phyloP scores from a whole-genome alignment of 129 eudicot species.

The Tanacetum coccineum region DNA sequence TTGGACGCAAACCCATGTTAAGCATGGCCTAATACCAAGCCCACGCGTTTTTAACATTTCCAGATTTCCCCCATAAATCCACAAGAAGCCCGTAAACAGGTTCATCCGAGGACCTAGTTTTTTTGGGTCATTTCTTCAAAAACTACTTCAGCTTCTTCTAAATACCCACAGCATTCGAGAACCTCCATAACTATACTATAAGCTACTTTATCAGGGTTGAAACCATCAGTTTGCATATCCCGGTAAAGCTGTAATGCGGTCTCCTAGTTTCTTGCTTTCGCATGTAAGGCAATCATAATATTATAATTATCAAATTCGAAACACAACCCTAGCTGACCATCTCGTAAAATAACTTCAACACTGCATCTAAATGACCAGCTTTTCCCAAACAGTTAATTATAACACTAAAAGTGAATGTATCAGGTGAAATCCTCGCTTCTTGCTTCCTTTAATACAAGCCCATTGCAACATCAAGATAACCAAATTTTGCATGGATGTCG shows the following conservation, averaged over 20 bases:
- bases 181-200: constrained; percentile 98
- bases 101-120: constrained; percentile 92
- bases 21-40: constrained; percentile 93
- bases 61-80: constrained; percentile 94
- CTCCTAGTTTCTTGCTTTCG: constrained; percentile 89
- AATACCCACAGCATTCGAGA: constrained; percentile 89
- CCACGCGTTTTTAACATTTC: constrained; percentile 83
- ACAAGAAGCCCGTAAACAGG: constrained; percentile 94
- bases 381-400: constrained; percentile 92
- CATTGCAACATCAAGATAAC: constrained; percentile 93
- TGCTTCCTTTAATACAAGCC: constrained; percentile 87
- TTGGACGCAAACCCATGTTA: constrained; percentile 72
- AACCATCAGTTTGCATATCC: constrained; percentile 81
- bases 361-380: constrained; percentile 88
- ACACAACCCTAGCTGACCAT: constrained; percentile 86
- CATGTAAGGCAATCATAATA: constrained; percentile 95
- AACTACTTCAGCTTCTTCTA: constrained; percentile 88
- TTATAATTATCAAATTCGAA: constrained; percentile 83
- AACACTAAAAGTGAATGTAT: constrained; percentile 94
- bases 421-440: constrained; percentile 91
- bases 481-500: constrained; percentile 95
- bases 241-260: constrained; percentile 69
- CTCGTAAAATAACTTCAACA: constrained; percentile 75
- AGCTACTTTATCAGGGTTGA: constrained; percentile 91
- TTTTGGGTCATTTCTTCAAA: constrained; percentile 76